Percentiles rank a stretch among this genome's conserved stretches.
phyloP scores from a whole-genome alignment of 1,284 basidiomycete species.

The Sanghuangporus sanghuang region DNA sequence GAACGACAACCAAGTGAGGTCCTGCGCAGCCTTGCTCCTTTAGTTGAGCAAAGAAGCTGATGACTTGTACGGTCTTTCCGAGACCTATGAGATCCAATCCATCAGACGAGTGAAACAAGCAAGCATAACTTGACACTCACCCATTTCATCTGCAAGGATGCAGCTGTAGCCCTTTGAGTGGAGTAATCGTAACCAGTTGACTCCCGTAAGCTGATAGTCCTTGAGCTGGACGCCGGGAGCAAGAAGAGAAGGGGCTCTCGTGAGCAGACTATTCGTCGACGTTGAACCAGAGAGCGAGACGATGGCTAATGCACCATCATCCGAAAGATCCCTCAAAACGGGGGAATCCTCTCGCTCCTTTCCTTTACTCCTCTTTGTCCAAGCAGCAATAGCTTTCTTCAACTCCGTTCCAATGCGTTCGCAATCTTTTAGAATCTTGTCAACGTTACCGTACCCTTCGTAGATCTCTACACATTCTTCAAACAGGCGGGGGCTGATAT shows the following conservation, averaged over 20 bases:
- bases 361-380: conserved; percentile 48
- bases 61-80: conserved; percentile 98
- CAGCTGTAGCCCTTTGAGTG: conserved; percentile 82
- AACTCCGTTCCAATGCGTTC: conserved; percentile 77
- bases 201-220: conserved; percentile 95
- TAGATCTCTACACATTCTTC: conserved; percentile 89
- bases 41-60: conserved; percentile 90
- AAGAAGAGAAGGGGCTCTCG: conserved; percentile 71
- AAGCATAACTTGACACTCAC: conserved; percentile 29
- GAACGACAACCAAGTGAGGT: conserved; percentile 92
- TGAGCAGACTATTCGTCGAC: conserved; percentile 59
- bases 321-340: conserved; percentile 29
- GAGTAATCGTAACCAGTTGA: conserved; percentile 94
- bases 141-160: conserved; percentile 98
- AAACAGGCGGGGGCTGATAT: conserved; percentile 87
- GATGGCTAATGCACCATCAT: conserved; percentile 61
- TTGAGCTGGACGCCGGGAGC: conserved; percentile 76
- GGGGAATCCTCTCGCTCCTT: conserved; percentile 29
- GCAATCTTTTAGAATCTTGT: conserved; percentile 84
- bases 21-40: conserved; percentile 75
- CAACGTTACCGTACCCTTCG: conserved; percentile 87
- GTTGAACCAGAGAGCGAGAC: conserved; percentile 41
- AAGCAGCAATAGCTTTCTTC: conserved; percentile 68
- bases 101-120: background rate
- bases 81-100: conserved; percentile 53